These are phyloP conservation scores for Myxozyma melibiosi DNA, from an alignment of 805 yeast genomes.

Conservation along the genomic window DNA sequence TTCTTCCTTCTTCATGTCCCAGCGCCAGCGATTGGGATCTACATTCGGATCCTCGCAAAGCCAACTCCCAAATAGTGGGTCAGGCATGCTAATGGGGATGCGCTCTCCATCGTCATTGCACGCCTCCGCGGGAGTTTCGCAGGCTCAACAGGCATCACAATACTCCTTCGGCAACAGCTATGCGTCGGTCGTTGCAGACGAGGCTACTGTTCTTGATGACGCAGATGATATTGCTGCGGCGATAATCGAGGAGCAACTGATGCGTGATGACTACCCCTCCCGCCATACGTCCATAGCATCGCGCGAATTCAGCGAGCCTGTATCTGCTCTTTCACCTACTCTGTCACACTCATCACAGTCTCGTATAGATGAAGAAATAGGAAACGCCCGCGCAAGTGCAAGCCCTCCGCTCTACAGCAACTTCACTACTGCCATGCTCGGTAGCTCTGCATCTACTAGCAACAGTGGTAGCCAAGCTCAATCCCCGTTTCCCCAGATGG, in stretches of 20 bases:
- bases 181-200: constrained; percentile 13
- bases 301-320: not conserved
- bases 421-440: constrained; percentile 1
- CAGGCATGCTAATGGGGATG: constrained; percentile 17
- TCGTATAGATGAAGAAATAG: constrained; percentile 14
- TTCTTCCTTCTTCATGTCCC: constrained; percentile 16
- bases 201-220: not conserved
- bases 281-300: constrained; percentile 6
- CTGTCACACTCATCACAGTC: constrained; percentile 23
- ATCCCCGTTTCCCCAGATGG: constrained; percentile 11
- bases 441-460: constrained; percentile 8
- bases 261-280: constrained; percentile 7
- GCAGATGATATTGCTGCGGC: constrained; percentile 9
- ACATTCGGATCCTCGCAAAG: constrained; percentile 19
- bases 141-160: constrained; percentile 2
- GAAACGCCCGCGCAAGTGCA: constrained; percentile 8
- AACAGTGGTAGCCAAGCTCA: constrained; percentile 4
- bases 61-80: constrained; percentile 1
- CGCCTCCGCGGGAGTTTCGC: constrained; percentile 1
- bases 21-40: constrained; percentile 19
- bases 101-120: constrained; percentile 18
- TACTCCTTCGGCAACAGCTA: constrained; percentile 20
- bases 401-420: constrained; percentile 21
- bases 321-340: constrained; percentile 20
- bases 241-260: constrained; percentile 6